Conservation (phyloP, 345 rosid species). For the Eucalyptus viminalis region DNA sequence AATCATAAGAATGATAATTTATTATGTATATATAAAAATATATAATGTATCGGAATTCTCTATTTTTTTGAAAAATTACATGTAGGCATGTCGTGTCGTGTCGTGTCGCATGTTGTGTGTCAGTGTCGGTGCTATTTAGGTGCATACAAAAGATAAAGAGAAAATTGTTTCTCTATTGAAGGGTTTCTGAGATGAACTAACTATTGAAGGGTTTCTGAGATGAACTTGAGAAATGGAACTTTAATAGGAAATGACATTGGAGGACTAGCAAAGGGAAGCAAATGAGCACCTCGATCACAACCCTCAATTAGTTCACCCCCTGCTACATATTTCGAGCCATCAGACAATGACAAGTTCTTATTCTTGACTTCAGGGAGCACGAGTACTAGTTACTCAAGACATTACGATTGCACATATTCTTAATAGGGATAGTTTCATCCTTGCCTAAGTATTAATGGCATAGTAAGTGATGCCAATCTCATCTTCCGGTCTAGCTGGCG, state of each 20-base stretch:
- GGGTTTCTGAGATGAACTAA: not conserved
- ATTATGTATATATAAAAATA: no score
- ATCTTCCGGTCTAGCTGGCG: conserved; percentile 30
- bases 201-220: not conserved
- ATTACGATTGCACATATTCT: not conserved
- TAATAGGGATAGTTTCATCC: not conserved
- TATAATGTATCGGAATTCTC: no score
- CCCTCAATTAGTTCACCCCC: not conserved
- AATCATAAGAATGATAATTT: no score
- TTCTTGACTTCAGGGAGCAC: not conserved
- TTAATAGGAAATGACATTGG: not conserved
- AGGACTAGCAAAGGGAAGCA: not conserved
- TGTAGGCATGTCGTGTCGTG: no score
- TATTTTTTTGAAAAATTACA: no score
- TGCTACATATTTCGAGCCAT: not conserved
- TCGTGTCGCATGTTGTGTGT: no score
- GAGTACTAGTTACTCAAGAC: not conserved
- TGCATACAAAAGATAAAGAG: not conserved
- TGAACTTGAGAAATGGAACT: not conserved
- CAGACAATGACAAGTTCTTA: not conserved
- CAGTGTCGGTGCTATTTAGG: no score
- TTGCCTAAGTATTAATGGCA: not conserved
- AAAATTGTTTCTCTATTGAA: not conserved
- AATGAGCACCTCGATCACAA: not conserved
- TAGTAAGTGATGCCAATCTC: conserved; percentile 30